Percentiles rank a stretch among this genome's conserved stretches.
These are phyloP conservation scores for Sporobolus alterniflorus DNA, from an alignment of 202 grass and related monocot genomes.

Conservation along the genomic window DNA sequence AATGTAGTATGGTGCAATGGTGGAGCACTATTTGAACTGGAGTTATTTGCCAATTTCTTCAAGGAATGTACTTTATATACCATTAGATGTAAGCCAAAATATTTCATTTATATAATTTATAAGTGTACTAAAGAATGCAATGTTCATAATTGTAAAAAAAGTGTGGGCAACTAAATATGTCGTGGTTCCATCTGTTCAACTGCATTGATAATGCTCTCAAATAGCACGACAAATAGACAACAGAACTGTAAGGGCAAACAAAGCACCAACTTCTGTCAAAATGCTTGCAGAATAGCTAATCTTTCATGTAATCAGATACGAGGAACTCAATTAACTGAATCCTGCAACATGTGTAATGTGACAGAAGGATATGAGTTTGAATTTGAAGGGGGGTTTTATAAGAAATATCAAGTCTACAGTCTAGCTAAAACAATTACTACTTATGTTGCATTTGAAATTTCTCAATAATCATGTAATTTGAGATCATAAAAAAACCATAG, in stretches of 20 bases:
- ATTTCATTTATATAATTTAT: background rate
- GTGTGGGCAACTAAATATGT: background rate
- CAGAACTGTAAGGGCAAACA: background rate
- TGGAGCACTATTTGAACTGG: constrained; percentile 34
- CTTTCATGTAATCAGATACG: constrained; percentile 66
- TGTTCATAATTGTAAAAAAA: background rate
- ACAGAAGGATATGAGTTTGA: background rate
- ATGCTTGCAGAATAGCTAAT: constrained; percentile 60
- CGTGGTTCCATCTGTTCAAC: background rate
- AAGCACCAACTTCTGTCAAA: constrained; percentile 75
- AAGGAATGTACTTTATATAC: background rate
- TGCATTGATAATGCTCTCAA: background rate
- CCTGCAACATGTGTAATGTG: constrained; percentile 43
- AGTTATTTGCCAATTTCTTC: background rate
- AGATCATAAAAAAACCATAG: background rate
- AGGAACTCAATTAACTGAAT: constrained; percentile 93
- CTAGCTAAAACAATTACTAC: constrained; percentile 8
- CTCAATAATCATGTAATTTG: background rate
- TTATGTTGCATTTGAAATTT: background rate
- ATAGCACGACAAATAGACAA: constrained; percentile 17
- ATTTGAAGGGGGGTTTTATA: background rate
- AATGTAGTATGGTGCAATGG: constrained; percentile 21
- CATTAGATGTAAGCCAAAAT: background rate
- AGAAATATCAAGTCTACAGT: background rate
- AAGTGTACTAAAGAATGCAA: background rate